These are phyloP conservation scores for Pseudozyma flocculosa DNA, from an alignment of 1,284 basidiomycete genomes.

Conservation along the genomic window DNA sequence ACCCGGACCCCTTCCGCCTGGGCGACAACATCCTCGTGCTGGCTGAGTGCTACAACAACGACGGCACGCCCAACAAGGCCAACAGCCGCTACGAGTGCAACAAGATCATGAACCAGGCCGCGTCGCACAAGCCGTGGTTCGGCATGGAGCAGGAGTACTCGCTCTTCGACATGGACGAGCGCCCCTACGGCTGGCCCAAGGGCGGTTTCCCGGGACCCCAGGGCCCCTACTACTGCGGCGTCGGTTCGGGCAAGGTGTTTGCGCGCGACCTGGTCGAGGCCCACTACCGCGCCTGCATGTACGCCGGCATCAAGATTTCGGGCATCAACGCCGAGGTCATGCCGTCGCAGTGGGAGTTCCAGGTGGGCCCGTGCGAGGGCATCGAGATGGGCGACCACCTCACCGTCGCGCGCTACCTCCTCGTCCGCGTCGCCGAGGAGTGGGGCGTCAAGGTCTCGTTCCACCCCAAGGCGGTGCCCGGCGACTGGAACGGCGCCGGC, in stretches of 20 bases:
- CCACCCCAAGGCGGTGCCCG: conserved; percentile 97
- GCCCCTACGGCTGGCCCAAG: conserved; percentile 84
- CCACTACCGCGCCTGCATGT: conserved; percentile 93
- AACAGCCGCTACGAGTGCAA: conserved; percentile 67
- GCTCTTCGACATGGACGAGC: conserved; percentile 88
- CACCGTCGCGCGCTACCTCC: conserved; percentile 55
- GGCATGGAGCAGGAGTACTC: conserved; percentile 99
- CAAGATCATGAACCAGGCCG: conserved; percentile 55
- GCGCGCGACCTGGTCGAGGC: conserved; percentile 99
- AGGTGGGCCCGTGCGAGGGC: conserved; percentile 95
- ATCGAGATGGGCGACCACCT: conserved; percentile 92
- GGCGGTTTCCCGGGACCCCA: conserved; percentile 98
- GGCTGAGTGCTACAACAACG: conserved; percentile 97
- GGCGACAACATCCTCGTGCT: conserved; percentile 66
- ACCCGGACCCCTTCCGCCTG: conserved; percentile 98
- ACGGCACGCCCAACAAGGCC: conserved; percentile 95
- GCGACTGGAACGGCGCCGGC: conserved; percentile 99
- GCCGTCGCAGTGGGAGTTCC: conserved; percentile 99
- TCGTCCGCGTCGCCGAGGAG: conserved; percentile 72
- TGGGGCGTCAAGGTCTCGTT: conserved; percentile 94
- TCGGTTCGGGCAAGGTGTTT: conserved; percentile 97
- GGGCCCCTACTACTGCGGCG: conserved; percentile 99
- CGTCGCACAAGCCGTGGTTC: conserved; percentile 77
- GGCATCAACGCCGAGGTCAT: conserved; percentile 99
- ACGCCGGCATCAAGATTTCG: conserved; percentile 95